phyloP scores from a whole-genome alignment of 768 basidiomycete genomes.

The Agaricus sinodeliciosus region DNA sequence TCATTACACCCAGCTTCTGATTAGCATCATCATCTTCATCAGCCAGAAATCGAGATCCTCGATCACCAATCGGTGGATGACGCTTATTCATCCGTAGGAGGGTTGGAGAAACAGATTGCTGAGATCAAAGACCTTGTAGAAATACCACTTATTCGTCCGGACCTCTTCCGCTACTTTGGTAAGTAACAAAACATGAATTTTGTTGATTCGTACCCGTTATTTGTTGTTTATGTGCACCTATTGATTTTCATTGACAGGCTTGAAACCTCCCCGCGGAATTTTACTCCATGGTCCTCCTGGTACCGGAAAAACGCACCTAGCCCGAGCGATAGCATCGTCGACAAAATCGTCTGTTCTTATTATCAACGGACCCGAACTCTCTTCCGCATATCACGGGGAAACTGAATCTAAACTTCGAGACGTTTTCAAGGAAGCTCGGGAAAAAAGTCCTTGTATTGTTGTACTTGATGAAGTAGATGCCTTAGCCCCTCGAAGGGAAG shows the following conservation, averaged over 20 bases:
- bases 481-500: slow-evolving; percentile 84
- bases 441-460: slow-evolving; percentile 84
- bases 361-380: slow-evolving; percentile 93
- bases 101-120: slow-evolving; percentile 79
- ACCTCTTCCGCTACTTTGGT: slow-evolving; percentile 29
- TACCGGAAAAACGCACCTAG: slow-evolving; percentile 96
- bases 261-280: slow-evolving; percentile 96
- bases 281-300: slow-evolving; percentile 94
- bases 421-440: slow-evolving; percentile 80
- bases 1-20: slow-evolving; percentile 2
- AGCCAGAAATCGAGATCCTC: slow-evolving; percentile 44
- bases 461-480: slow-evolving; percentile 97
- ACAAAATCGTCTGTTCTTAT: slow-evolving; percentile 84
- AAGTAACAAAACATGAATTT: slow-evolving; percentile 5
- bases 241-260: slow-evolving; percentile 41
- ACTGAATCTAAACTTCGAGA: slow-evolving; percentile 88
- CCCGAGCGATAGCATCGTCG: slow-evolving; percentile 87
- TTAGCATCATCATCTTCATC: neutral
- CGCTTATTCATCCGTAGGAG: slow-evolving; percentile 83
- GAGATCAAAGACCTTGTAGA: slow-evolving; percentile 49
- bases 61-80: slow-evolving; percentile 35
- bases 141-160: slow-evolving; percentile 26
- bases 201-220: slow-evolving; percentile 4
- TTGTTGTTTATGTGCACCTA: neutral
- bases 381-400: slow-evolving; percentile 95